phyloP scores from a whole-genome alignment of 768 basidiomycete species.

The Chalciporus piperatus region DNA sequence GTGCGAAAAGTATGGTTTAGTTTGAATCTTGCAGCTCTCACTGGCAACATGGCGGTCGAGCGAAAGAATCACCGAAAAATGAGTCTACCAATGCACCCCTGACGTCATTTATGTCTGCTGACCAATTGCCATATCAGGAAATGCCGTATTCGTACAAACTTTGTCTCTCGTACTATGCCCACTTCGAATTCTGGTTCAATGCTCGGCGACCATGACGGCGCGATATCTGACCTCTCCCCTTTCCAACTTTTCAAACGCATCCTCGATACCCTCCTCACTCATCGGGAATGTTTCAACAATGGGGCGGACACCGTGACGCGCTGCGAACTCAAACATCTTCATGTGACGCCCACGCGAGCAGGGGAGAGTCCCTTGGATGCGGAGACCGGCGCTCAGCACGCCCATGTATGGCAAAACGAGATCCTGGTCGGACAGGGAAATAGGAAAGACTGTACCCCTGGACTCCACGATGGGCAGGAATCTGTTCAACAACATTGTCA shows the following conservation, averaged over 20 bases:
- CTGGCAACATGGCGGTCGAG: slow-evolving; percentile 11
- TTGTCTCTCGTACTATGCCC: no score
- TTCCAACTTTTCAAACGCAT: slow-evolving; percentile 25
- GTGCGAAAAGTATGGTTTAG: not conserved
- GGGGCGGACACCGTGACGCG: slow-evolving; percentile 27
- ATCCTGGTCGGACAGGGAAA: slow-evolving; percentile 24
- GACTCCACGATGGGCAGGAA: slow-evolving; percentile 26
- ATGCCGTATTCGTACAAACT: not conserved
- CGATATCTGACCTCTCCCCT: slow-evolving; percentile 31
- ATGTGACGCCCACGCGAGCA: slow-evolving; percentile 27
- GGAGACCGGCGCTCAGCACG: slow-evolving; percentile 16
- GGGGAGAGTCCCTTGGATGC: slow-evolving; percentile 25
- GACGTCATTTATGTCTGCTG: slow-evolving; percentile 13
- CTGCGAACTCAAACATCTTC: slow-evolving; percentile 36
- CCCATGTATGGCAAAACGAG: slow-evolving; percentile 21
- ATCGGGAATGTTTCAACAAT: slow-evolving; percentile 33
- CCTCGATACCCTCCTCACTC: slow-evolving; percentile 28
- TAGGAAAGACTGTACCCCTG: slow-evolving; percentile 22
- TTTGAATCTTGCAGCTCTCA: slow-evolving; percentile 8
- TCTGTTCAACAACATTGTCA: slow-evolving; percentile 9
- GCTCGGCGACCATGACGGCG: slow-evolving; percentile 25
- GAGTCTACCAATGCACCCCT: not conserved
- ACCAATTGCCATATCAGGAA: not conserved
- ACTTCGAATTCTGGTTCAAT: not conserved
- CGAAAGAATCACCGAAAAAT: not conserved